These are phyloP conservation scores for Ricinus communis DNA, from an alignment of 345 rosid genomes.

Conservation along the genomic window DNA sequence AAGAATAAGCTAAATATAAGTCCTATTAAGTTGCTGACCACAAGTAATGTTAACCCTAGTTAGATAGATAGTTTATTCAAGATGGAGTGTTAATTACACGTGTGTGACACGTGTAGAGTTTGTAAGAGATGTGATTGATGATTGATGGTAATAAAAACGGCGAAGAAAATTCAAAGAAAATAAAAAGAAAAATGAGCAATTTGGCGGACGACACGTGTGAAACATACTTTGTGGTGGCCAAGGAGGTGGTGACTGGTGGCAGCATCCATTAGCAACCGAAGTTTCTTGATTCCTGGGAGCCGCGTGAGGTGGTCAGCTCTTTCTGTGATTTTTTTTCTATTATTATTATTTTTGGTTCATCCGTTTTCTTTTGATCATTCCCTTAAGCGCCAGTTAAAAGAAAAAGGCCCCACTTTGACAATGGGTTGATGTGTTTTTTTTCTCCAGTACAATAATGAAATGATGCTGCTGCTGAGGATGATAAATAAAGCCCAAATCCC, in stretches of 20 bases:
- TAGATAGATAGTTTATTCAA: conserved; percentile 15
- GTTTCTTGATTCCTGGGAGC: conserved; percentile 33
- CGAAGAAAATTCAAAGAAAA: background rate
- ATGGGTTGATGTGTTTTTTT: no score
- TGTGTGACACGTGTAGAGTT: conserved; percentile 43
- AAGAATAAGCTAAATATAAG: background rate
- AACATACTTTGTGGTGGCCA: background rate
- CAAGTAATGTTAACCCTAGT: conserved; percentile 25
- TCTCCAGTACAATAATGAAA: no score
- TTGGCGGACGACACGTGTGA: conserved; percentile 29
- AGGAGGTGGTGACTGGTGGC: conserved; percentile 21
- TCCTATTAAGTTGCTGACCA: conserved; percentile 14
- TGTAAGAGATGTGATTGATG: conserved; percentile 7
- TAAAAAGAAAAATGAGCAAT: background rate
- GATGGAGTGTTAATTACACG: conserved; percentile 26
- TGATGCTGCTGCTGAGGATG: no score
- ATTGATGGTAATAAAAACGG: background rate
- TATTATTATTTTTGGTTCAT: no score
- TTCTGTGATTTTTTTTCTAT: background rate
- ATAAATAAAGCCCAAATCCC: no score
- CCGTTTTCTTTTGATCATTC: no score
- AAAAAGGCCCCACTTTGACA: no score
- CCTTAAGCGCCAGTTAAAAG: no score
- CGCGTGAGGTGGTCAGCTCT: background rate
- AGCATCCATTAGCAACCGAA: conserved; percentile 6